Evolutionary conservation across 2,329 filamentous ascomycete species (phyloP), one percentile per base, ranked within the genome.

Genomic region (Sclerotinia subarctica): DNA sequence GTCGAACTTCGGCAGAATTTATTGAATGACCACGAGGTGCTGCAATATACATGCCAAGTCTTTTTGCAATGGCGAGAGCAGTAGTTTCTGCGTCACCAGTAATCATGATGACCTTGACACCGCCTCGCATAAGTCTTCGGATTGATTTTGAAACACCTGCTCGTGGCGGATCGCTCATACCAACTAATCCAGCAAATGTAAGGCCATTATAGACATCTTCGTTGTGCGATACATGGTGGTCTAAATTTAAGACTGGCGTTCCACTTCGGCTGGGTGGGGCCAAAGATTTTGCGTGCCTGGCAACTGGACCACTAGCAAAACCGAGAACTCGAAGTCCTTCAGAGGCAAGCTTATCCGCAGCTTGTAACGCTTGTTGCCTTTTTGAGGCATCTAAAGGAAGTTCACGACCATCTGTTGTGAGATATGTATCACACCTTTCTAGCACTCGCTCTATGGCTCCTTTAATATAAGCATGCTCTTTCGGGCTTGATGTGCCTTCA

Each of bases 61-160:
- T 94, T 79, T 87, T 92, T 42, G 92, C 95, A 77, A 99, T 98
- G 0, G 95, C 95, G 57, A 97, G 84, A 2, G 95, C 95, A 3
- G 95, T 99, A 1, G 93, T 93, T 78, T 98, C 93, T 21, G 95
- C 93, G 78, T 99, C 95, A 69, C 95, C 95, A 13, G 95, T 99
- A 73, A 99, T 98, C 95, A 99, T 99, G 74, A 99, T 96, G 59
- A 99, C 92, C 78, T 93, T 95, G 71, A 99, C 95, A 51, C 94
- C 94, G 66, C 95, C 95, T 60, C 93, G 88, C 90, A 98, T 94
- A 67, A 99, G 82, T 70, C 91, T 90, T 73, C 92, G 86, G 73
- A 99, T 97, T 7, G 94, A 93, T 71, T 90, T 89, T 73, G 93
- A 91, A 11, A 99, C 95, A 54, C 93, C 93, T 72, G 93, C 92